These are phyloP conservation scores for Umbellularia californica DNA, from an alignment of 164 flowering plant genomes.

Conservation along the genomic window DNA sequence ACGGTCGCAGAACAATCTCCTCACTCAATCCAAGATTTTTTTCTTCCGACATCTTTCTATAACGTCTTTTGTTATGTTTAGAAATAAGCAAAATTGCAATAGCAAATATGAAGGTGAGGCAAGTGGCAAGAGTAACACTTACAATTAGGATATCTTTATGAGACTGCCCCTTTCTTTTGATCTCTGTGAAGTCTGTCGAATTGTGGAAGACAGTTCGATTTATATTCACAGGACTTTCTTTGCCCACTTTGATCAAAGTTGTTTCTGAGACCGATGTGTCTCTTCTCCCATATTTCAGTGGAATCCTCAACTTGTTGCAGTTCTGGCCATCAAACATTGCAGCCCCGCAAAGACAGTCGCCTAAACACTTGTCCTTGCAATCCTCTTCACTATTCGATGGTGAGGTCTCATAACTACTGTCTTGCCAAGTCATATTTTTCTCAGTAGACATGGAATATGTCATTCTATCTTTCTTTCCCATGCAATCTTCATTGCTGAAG, in stretches of 20 bases:
- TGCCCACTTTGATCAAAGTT: neutral
- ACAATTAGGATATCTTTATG: conserved; percentile 3
- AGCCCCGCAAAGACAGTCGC: neutral
- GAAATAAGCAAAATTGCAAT: conserved; percentile 6
- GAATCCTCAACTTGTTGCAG: conserved; percentile 26
- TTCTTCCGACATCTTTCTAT: neutral
- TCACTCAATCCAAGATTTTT: neutral
- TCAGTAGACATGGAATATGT: neutral
- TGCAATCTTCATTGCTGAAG: neutral
- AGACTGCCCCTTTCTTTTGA: neutral
- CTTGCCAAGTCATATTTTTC: neutral
- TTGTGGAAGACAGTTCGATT: neutral
- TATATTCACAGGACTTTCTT: neutral
- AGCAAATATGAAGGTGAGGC: neutral
- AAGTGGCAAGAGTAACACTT: neutral
- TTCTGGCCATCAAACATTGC: neutral
- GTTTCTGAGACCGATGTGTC: neutral
- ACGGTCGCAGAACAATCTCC: conserved; percentile 8
- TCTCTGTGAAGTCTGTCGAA: neutral
- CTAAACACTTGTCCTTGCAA: neutral
- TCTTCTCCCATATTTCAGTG: conserved; percentile 24
- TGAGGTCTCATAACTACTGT: neutral
- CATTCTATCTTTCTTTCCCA: neutral
- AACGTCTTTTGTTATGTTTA: neutral
- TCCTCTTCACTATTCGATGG: neutral